These are phyloP conservation scores for Fusarium nodosum DNA, from an alignment of 2,329 filamentous ascomycete species.

Conservation along the genomic window DNA sequence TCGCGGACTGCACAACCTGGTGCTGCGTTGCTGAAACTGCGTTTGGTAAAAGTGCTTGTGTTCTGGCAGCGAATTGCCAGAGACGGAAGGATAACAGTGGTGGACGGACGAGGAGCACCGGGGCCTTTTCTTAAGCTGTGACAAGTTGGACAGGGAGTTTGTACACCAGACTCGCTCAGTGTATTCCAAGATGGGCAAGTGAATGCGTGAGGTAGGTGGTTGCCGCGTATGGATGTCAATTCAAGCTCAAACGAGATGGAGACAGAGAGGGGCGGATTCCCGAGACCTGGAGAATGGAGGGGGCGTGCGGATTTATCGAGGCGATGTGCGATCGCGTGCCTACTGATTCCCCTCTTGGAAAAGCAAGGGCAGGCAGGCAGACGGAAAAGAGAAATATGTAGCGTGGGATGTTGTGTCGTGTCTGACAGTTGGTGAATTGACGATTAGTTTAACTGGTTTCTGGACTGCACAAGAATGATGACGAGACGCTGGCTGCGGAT, in stretches of 20 bases:
- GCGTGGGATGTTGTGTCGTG: constrained; percentile 43
- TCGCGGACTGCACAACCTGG: constrained; percentile 48
- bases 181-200: constrained; percentile 50
- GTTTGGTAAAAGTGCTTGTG: constrained; percentile 26
- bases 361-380: constrained; percentile 10
- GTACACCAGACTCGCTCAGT: constrained; percentile 30
- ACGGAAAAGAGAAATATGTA: constrained; percentile 21
- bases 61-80: constrained; percentile 30
- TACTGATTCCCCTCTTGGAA: constrained; percentile 29
- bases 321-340: constrained; percentile 48
- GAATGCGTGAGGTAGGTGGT: constrained; percentile 42
- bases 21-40: constrained; percentile 39
- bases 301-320: constrained; percentile 43
- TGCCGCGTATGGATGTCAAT: constrained; percentile 17
- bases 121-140: constrained; percentile 30
- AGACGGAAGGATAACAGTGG: constrained; percentile 33
- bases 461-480: constrained; percentile 33
- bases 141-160: constrained; percentile 25
- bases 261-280: constrained; percentile 44
- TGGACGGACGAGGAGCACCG: constrained; percentile 33
- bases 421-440: constrained; percentile 28
- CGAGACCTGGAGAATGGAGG: constrained; percentile 42
- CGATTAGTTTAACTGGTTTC: constrained; percentile 22
- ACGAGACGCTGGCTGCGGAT: constrained; percentile 28
- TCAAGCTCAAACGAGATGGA: constrained; percentile 32